phyloP scores from a whole-genome alignment of 2,329 filamentous ascomycete genomes.

The Shiraia sp. region DNA sequence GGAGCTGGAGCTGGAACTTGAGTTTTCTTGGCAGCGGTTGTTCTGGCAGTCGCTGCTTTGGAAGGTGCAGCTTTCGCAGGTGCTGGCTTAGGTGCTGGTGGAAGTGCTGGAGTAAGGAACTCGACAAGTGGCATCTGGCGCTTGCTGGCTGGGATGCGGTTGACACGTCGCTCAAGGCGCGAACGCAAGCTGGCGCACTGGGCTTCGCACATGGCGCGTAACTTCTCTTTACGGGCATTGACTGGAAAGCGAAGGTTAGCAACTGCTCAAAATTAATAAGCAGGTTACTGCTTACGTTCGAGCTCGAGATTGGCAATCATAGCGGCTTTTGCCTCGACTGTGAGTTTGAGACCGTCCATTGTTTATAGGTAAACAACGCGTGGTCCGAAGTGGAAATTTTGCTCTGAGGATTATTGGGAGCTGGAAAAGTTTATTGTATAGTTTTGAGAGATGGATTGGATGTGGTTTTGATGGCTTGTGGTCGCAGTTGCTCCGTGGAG shows the following conservation, averaged over 20 bases:
- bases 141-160: conserved; percentile 81
- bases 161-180: conserved; percentile 89
- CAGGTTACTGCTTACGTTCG: conserved; percentile 24
- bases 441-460: not conserved
- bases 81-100: conserved; percentile 1
- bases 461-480: not conserved
- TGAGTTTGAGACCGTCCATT: conserved; percentile 26
- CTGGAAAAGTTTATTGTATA: not conserved
- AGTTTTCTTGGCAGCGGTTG: conserved; percentile 15
- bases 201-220: conserved; percentile 85
- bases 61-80: conserved; percentile 10
- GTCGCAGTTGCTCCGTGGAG: not conserved
- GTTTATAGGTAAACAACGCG: conserved; percentile 22
- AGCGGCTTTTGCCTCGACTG: conserved; percentile 40
- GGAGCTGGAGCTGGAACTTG: not conserved
- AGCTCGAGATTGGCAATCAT: conserved; percentile 39
- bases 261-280: conserved; percentile 12
- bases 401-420: not conserved
- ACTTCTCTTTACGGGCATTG: conserved; percentile 81
- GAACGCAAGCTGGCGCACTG: conserved; percentile 84
- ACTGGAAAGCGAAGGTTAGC: conserved; percentile 58
- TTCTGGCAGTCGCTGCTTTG: conserved; percentile 16
- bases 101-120: conserved; percentile 56
- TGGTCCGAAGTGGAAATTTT: conserved; percentile 8
- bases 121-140: conserved; percentile 83